Conservation (phyloP, 768 basidiomycete genomes). For the Serendipita sp. region DNA sequence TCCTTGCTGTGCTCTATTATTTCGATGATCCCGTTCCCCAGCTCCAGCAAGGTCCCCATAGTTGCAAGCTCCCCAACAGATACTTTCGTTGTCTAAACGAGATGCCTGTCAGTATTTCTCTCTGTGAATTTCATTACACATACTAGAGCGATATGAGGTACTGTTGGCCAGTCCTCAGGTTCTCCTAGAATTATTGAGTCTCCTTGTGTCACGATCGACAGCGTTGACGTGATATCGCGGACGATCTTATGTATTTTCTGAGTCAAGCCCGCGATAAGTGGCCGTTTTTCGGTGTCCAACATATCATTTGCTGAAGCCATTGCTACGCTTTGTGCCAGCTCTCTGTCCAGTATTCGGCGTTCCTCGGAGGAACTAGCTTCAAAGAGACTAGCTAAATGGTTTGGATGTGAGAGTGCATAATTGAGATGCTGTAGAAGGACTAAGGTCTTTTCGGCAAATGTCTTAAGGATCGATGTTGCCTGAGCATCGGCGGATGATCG, state of each 20-base stretch:
- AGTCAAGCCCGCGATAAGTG: slow-evolving; percentile 54
- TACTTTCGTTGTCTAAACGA: slow-evolving; percentile 61
- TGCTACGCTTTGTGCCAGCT: slow-evolving; percentile 20
- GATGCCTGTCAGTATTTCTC: background rate
- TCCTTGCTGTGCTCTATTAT: slow-evolving; percentile 50
- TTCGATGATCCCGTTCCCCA: slow-evolving; percentile 63
- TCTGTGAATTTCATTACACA: slow-evolving; percentile 16
- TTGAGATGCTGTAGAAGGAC: slow-evolving; percentile 74
- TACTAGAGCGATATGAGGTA: slow-evolving; percentile 60
- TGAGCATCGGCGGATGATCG: slow-evolving; percentile 31
- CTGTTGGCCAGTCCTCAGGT: slow-evolving; percentile 56
- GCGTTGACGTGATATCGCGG: slow-evolving; percentile 48
- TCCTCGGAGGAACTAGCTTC: slow-evolving; percentile 71
- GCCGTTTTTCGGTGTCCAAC: slow-evolving; percentile 49
- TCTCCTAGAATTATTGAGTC: slow-evolving; percentile 42
- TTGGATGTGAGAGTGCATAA: slow-evolving; percentile 81
- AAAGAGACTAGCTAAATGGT: slow-evolving; percentile 65
- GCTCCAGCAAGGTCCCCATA: slow-evolving; percentile 71
- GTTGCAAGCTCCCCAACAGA: slow-evolving; percentile 71
- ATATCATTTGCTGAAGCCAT: slow-evolving; percentile 26
- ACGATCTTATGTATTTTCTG: slow-evolving; percentile 57
- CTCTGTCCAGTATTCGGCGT: slow-evolving; percentile 48
- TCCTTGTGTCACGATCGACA: slow-evolving; percentile 53
- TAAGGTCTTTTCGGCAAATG: slow-evolving; percentile 52
- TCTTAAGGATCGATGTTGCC: slow-evolving; percentile 46